Base-by-base conservation (phyloP, 768 basidiomycete species). In the Epithele typhae region DNA sequence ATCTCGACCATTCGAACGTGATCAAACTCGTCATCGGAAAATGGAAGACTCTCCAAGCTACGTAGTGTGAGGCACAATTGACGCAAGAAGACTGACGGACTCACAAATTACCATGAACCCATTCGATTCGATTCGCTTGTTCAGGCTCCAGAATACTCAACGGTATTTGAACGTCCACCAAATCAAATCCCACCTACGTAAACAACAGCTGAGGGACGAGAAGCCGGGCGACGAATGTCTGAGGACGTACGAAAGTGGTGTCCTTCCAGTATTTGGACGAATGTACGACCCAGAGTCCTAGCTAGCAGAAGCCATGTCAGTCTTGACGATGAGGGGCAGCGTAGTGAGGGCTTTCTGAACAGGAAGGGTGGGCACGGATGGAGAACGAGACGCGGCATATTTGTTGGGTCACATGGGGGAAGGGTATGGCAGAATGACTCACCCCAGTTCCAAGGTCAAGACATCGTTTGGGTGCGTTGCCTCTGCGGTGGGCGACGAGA, bases 1-100 rank as follows among this genome's bases (percentile, higher is more conserved):
- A 54, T 36, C 25, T 57, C 37, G 5, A 51, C 45, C 21, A 89
- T 76, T 54, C 83, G 87, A 14, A 90, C 79, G 60, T 85, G 79
- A 61, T 90, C 87, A 51, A 90, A 90, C 53, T 84, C 79, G 49
- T 88, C 85, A 43, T 89, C 87, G 12, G 87, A 82, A 59, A 89
- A 90, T 0, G 87, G 87, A 19, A 90, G 69, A 53, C n/a, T n/a
- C n/a, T n/a, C n/a, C n/a, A n/a, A n/a, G n/a, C n/a, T n/a, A n/a
- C n/a, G n/a, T n/a, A n/a, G n/a, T n/a, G n/a, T n/a, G n/a, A n/a
- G n/a, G n/a, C n/a, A n/a, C n/a, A n/a, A n/a, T n/a, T n/a, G n/a
- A n/a, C n/a, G n/a, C n/a, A n/a, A n/a, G n/a, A n/a, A n/a, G n/a
- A n/a, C n/a, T n/a, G n/a, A n/a, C 35, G n/a, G 18, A 59, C 76